Evolutionary conservation across 768 basidiomycete species (phyloP).

Genomic region (Boletus reticulatus): DNA sequence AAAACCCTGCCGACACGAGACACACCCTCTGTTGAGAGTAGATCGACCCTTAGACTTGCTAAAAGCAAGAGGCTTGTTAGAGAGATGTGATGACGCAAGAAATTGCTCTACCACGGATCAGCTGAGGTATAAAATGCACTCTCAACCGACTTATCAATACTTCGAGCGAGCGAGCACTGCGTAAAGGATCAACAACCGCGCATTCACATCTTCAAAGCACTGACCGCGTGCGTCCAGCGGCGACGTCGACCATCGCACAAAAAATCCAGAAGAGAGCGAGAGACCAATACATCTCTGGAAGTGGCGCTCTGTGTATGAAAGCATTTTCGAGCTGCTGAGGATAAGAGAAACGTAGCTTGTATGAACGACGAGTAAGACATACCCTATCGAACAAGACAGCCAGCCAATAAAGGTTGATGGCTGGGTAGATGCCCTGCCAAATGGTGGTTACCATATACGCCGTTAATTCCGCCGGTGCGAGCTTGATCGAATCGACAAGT

Average conservation of each 20-base stretch:
- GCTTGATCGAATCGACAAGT: slow-evolving; percentile 15
- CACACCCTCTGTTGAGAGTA: slow-evolving; percentile 21
- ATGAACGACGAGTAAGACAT: background rate
- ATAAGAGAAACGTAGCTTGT: background rate
- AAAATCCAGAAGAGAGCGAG: slow-evolving; percentile 30
- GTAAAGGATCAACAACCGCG: background rate
- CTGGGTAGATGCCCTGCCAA: slow-evolving; percentile 33
- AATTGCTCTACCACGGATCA: slow-evolving; percentile 34
- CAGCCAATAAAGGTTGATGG: slow-evolving; percentile 35
- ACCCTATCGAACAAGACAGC: slow-evolving; percentile 30
- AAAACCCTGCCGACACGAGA: background rate
- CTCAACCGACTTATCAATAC: slow-evolving; percentile 32
- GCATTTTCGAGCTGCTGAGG: slow-evolving; percentile 12
- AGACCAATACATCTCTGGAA: slow-evolving; percentile 8
- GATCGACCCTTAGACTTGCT: slow-evolving; percentile 27
- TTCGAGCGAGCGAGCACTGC: slow-evolving; percentile 20
- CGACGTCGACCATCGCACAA: slow-evolving; percentile 22
- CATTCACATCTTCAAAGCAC: slow-evolving; percentile 6
- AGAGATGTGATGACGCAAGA: background rate
- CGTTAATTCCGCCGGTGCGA: slow-evolving; percentile 19
- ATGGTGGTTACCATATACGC: slow-evolving; percentile 27
- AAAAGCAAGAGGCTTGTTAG: slow-evolving; percentile 4
- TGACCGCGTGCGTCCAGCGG: slow-evolving; percentile 21
- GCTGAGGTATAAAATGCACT: slow-evolving; percentile 37
- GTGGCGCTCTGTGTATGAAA: background rate